Base-by-base conservation (phyloP, 768 basidiomycete genomes). In the Rhodotorula diobovata region DNA sequence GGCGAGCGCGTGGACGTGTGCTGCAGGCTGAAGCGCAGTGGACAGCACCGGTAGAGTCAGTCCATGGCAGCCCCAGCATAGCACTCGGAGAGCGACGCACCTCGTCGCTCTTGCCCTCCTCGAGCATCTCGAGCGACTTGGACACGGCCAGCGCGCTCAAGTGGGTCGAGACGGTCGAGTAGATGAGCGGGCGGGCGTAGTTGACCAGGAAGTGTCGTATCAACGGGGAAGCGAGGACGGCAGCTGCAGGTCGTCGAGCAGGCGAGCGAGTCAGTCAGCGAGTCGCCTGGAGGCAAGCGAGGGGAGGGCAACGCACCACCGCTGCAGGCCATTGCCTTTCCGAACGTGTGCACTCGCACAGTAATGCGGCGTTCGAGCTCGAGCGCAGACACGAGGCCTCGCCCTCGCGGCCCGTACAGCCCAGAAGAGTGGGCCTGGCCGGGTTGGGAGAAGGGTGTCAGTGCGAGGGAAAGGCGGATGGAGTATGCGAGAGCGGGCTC, bases 111-210 rank as follows among this genome's bases (percentile, higher is more conserved):
- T 28, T 85, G 86, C 88, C 88, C 41, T 89, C 83, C 68, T 85
- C 83, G 8, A 96, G 83, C 79, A 92, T 80, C 77, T 93, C 91
- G 78, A 93, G 89, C 0, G 90, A 88, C 72, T 87, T 88, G 57
- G 87, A 85, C 21, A 88, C 85, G 1, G 90, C 87, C 58, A 92
- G 82, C 53, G 94, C 84, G 77, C 87, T 92, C 21, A 88, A 85
- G 75, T 87, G 86, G 70, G 88, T 87, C 68, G 91, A 84, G 1
- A 91, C 86, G 0, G 95, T 97, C 6, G 93, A 96, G 81, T 93
- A 97, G 61, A 97, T 90, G 61, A 97, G 83, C 5, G 92, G 86
- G 35, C 94, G 85, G 0, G 93, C 93, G 80, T 94, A 98, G 79
- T 97, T 97, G 73, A 96, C 81, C 32, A 97, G 82, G 80, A 93